Conservation (phyloP, 1,139 yeast species). For the Lodderomyces beijingensis region DNA sequence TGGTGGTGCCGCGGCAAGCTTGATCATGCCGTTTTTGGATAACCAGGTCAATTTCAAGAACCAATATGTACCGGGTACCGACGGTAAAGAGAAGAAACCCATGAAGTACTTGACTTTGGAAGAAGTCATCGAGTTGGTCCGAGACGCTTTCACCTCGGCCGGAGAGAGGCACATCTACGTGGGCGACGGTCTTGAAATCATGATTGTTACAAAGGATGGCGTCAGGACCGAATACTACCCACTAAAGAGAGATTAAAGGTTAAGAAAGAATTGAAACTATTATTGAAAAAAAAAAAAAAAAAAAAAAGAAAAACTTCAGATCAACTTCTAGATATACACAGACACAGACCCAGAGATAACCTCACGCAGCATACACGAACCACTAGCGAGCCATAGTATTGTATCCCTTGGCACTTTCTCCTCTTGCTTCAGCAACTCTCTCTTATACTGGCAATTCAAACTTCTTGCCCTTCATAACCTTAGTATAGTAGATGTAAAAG, state of each 20-base stretch:
- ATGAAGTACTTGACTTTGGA: conserved; percentile 67
- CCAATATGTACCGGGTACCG: conserved; percentile 75
- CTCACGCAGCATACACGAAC: neutral
- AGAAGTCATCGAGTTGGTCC: conserved; percentile 80
- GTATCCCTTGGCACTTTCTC: neutral
- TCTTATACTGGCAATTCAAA: conserved; percentile 75
- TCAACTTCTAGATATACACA: conserved; percentile 1
- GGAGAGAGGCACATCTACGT: conserved; percentile 98
- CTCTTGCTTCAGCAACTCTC: no score
- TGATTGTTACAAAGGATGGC: conserved; percentile 91
- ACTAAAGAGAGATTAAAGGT: conserved; percentile 74
- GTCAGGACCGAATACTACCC: conserved; percentile 79
- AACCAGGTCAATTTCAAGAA: conserved; percentile 95
- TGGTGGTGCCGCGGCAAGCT: conserved; percentile 94
- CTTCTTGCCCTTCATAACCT: conserved; percentile 76
- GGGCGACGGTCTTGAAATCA: conserved; percentile 91
- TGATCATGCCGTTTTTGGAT: conserved; percentile 95
- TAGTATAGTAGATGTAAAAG: conserved; percentile 80
- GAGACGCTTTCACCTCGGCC: conserved; percentile 92
- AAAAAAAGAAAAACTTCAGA: neutral
- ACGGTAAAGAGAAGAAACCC: conserved; percentile 60
- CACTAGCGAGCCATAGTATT: neutral
- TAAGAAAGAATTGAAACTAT: neutral
- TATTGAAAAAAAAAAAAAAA: neutral
- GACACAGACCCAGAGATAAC: conserved; percentile 2